Evolutionary conservation across 805 yeast genomes (phyloP).

Genomic region (Spathaspora girioi): DNA sequence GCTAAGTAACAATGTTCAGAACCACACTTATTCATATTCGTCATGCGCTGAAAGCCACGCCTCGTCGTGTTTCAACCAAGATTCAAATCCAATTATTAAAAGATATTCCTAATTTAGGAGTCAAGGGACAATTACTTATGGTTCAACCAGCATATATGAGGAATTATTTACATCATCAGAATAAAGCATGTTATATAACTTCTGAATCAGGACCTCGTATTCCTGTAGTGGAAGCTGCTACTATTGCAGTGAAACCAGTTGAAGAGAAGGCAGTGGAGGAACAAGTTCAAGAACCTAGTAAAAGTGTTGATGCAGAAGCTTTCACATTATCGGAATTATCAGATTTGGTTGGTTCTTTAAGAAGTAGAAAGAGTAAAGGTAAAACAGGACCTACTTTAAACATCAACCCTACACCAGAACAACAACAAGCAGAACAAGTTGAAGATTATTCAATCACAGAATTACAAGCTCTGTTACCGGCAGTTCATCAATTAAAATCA

Average conservation of each 20-base stretch:
- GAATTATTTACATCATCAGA: slow-evolving; percentile 63
- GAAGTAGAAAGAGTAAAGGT: slow-evolving; percentile 9
- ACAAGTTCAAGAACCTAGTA: slow-evolving; percentile 9
- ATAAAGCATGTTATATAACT: slow-evolving; percentile 70
- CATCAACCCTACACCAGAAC: neutral
- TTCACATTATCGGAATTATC: slow-evolving; percentile 38
- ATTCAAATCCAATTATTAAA: slow-evolving; percentile 62
- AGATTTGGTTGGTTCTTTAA: slow-evolving; percentile 29
- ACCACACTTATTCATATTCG: neutral
- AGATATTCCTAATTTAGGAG: slow-evolving; percentile 63
- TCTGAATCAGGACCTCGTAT: slow-evolving; percentile 32
- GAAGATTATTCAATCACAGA: slow-evolving; percentile 25
- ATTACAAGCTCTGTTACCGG: slow-evolving; percentile 28
- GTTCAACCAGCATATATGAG: slow-evolving; percentile 84
- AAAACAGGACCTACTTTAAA: neutral
- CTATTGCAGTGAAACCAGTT: neutral
- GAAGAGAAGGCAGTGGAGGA: slow-evolving; percentile 6
- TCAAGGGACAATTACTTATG: slow-evolving; percentile 65
- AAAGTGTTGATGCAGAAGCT: no score
- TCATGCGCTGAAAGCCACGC: neutral
- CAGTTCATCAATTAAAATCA: slow-evolving; percentile 15
- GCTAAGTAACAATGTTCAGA: neutral
- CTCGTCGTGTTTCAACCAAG: neutral
- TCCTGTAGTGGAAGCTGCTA: slow-evolving; percentile 34
- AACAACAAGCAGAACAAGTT: neutral